Base-by-base conservation (phyloP, 192 early-diverging fungal genomes). In the Lobulomyces angularis region DNA sequence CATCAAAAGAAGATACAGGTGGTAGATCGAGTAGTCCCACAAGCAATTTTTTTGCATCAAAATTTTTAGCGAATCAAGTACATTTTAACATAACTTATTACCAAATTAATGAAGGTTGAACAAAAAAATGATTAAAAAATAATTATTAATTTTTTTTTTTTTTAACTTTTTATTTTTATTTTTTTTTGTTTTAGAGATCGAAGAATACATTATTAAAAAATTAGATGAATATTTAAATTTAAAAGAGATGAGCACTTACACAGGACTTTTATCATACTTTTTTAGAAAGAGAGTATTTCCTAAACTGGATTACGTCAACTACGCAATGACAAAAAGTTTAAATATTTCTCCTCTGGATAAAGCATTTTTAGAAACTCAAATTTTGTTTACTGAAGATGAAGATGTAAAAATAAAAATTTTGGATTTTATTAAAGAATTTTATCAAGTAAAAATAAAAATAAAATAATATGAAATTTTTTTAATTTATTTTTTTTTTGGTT, bases 261-360 rank as follows among this genome's bases (percentile, higher is more conserved):
- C 43, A 5, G 57, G 53, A 1, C 50, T 24, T 35, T 14, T 59
- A 21, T 31, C 21, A 5, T 43, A 50, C 16, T 48, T 48, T 31
- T n/a, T 59, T 12, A 20, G 46, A 8, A 32, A 32, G 12, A 12
- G 16, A 12, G 31, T 32, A 17, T 8, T 57, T n/a, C 24, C 53
- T n/a, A 8, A 42, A 8, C 14, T 59, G 38, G 80, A 82, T 46
- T 71, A 64, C 40, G 48, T 57, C 36, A 49, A 53, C 5, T 82
- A 82, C 49, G 80, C 73, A 8, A 51, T 79, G 35, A 55, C 61
- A 0, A 69, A 81, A 39, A 55, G 54, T 3, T 48, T 73, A 7
- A 55, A 74, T 45, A 25, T 84, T 22, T 68, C 65, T 40, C 46
- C 69, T n/a, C 52, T 71, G 37, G 64, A 80, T 50, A 37, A 58